Evolutionary conservation across 495 filamentous ascomycete species (phyloP).

Genomic region (Penicillium cinerascens): DNA sequence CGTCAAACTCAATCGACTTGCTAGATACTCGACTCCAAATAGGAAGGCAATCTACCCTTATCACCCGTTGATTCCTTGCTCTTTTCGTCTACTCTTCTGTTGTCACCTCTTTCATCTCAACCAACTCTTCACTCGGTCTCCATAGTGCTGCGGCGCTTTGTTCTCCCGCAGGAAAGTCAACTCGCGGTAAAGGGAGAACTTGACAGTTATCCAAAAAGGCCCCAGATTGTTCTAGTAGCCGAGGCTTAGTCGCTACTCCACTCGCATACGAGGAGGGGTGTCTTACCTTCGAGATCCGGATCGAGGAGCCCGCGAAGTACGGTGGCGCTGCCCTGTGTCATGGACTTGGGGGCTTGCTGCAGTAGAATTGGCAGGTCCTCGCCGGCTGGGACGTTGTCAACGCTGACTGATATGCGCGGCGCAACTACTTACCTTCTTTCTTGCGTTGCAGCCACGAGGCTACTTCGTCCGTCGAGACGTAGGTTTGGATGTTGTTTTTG

Average conservation of each 20-base stretch:
- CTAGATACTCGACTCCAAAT: not conserved
- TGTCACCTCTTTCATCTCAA: conserved; percentile 22
- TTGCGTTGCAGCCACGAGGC: conserved; percentile 20
- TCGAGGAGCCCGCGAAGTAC: conserved; percentile 24
- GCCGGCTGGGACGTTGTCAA: conserved; percentile 4
- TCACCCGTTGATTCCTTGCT: not conserved
- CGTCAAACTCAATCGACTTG: not conserved
- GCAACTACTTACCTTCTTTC: conserved; percentile 16
- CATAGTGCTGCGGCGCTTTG: conserved; percentile 41
- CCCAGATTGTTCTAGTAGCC: conserved; percentile 19
- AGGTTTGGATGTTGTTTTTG: conserved; percentile 17
- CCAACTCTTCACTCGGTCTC: conserved; percentile 47
- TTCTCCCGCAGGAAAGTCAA: conserved; percentile 32
- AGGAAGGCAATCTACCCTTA: not conserved
- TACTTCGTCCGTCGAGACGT: conserved; percentile 17
- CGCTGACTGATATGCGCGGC: not conserved
- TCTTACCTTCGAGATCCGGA: conserved; percentile 20
- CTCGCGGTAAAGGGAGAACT: conserved; percentile 14
- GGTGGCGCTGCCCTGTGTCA: conserved; percentile 18
- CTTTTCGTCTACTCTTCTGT: not conserved
- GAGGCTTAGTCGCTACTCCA: not conserved
- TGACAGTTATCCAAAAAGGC: conserved; percentile 33
- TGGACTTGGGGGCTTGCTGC: conserved; percentile 22
- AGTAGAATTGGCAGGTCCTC: conserved; percentile 20
- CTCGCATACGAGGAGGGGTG: not conserved